phyloP scores from a whole-genome alignment of 225 moss, liverwort and hornwort species.

The Thuidium tamariscinum region DNA sequence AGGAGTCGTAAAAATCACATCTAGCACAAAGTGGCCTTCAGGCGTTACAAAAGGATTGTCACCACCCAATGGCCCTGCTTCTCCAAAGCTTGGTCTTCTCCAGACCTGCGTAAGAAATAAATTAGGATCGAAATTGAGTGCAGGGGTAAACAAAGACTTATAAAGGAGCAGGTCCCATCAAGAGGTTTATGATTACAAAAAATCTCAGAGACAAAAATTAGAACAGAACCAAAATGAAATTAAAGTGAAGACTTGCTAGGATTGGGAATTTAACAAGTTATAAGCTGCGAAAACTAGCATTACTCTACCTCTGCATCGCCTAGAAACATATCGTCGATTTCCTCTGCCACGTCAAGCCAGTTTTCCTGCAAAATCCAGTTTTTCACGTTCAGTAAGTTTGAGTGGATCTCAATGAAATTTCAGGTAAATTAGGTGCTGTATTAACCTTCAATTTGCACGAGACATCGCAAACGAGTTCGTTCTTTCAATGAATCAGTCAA shows the following conservation, averaged over 20 bases:
- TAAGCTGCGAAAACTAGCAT: background rate
- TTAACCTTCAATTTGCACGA: background rate
- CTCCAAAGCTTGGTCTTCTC: conserved; percentile 56
- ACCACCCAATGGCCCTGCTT: conserved; percentile 49
- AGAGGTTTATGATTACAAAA: background rate
- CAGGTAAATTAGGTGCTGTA: background rate
- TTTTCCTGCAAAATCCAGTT: conserved; percentile 17
- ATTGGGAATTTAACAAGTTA: background rate
- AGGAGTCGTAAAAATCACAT: conserved; percentile 55
- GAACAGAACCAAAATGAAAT: background rate
- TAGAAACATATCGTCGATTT: conserved; percentile 52
- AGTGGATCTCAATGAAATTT: background rate
- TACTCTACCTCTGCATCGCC: conserved; percentile 47
- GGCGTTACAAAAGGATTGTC: conserved; percentile 46
- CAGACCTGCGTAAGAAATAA: conserved; percentile 22
- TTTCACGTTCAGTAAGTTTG: background rate
- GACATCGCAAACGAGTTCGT: background rate
- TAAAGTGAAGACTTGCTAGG: background rate
- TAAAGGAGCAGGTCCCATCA: background rate
- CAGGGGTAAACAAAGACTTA: background rate
- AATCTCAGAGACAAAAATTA: background rate
- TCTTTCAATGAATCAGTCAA: background rate
- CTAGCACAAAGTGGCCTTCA: conserved; percentile 52
- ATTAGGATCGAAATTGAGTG: background rate
- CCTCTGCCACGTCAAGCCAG: conserved; percentile 50